Base-by-base conservation (phyloP, 768 basidiomycete genomes). In the Boletellus ananas region DNA sequence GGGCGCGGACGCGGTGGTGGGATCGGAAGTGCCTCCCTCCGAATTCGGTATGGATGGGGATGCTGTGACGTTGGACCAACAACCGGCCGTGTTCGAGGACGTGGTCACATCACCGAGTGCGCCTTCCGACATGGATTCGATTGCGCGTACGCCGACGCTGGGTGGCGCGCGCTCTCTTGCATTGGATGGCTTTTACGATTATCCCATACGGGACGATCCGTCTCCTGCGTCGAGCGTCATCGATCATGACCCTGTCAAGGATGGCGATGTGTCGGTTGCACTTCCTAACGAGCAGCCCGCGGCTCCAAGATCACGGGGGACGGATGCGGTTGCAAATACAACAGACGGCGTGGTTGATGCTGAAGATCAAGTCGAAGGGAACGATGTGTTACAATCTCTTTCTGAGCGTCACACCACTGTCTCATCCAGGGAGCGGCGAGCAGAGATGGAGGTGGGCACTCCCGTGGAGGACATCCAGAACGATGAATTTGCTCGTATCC, bases 391-490 rank as follows among this genome's bases (percentile, higher is more conserved):
- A 14, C 51, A 51, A 14, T 12, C 43, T 14, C 20, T 10, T 16
- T 7, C 35, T 3, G 49, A 54, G 8, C 33, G 23, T 25, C 23
- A 25, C 23, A 10, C 18, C 1, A 13, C 29, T 6, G 18, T n/a
- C 20, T 12, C 50, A 11, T 27, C 35, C 4, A 33, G 52, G 18
- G 45, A 23, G 11, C 61, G 51, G 5, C 50, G 31, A 1, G 23
- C 34, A 14, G 56, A 48, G 18, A 16, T 20, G 4, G 61, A 52
- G 18, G 31, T 5, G 1, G 56, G 54, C 2, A 14, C 34, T 14
- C 62, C 69, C 14, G 77, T 78, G 45, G 74, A 78, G 12, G 70
- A 72, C 33, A 57, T 66, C 33, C 64, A 67, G 7, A 63, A 68
- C 4, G 68, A 68, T 21, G 72, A 67, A 18, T 65, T 56, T n/a